Percentiles rank a stretch among this genome's conserved stretches.
These are phyloP conservation scores for Pythium aquatile DNA, from an alignment of 352 stramenopile genomes.

Conservation along the genomic window DNA sequence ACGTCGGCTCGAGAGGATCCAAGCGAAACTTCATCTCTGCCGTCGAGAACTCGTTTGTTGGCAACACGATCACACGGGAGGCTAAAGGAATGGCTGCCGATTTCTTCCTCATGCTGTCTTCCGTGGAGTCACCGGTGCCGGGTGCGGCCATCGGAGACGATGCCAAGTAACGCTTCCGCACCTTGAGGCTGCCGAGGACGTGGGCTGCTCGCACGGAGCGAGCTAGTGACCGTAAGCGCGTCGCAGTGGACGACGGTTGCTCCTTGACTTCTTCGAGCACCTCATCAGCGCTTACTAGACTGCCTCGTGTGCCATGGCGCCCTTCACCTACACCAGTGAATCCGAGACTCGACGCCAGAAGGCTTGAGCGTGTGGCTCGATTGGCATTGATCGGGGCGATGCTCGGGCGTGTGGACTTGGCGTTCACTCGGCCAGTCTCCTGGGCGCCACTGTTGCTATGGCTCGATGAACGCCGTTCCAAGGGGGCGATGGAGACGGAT, in stretches of 20 bases:
- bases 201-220: slow-evolving; percentile 56
- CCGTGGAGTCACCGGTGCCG: slow-evolving; percentile 14
- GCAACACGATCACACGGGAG: slow-evolving; percentile 23
- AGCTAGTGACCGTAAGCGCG: slow-evolving; percentile 43
- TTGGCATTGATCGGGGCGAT: slow-evolving; percentile 17
- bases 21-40: slow-evolving; percentile 40
- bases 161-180: slow-evolving; percentile 43
- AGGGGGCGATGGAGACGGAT: neutral
- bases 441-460: neutral
- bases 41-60: slow-evolving; percentile 35
- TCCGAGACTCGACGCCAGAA: slow-evolving; percentile 13
- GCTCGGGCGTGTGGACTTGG: slow-evolving; percentile 20
- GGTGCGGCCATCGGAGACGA: slow-evolving; percentile 26
- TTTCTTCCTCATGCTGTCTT: neutral
- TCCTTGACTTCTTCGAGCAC: slow-evolving; percentile 23
- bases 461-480: slow-evolving; percentile 8
- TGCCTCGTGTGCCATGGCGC: neutral
- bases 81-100: neutral
- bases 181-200: slow-evolving; percentile 39
- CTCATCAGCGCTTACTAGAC: neutral
- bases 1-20: slow-evolving; percentile 22
- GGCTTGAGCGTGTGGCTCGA: slow-evolving; percentile 5
- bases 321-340: slow-evolving; percentile 16
- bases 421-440: neutral
- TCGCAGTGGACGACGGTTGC: slow-evolving; percentile 38